Evolutionary conservation across 306 rosid genomes (phyloP).

Genomic region (Prunus fruticosa): DNA sequence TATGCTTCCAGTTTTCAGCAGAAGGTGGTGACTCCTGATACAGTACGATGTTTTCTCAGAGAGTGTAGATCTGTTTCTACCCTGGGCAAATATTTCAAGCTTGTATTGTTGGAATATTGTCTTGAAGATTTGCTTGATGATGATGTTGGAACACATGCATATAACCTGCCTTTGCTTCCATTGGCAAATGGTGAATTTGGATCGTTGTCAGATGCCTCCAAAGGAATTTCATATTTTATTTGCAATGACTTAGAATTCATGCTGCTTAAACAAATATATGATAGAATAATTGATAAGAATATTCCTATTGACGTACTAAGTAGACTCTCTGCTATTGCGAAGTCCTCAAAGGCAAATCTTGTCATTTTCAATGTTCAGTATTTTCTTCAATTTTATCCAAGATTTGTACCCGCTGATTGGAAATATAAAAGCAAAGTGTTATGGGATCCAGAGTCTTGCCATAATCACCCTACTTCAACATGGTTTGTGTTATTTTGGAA

Average conservation of each 20-base stretch:
- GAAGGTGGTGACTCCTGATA: slow-evolving; percentile 77
- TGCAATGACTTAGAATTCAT: slow-evolving; percentile 76
- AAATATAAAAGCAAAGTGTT: slow-evolving; percentile 69
- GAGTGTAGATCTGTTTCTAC: slow-evolving; percentile 41
- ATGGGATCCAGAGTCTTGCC: slow-evolving; percentile 72
- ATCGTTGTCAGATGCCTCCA: slow-evolving; percentile 54
- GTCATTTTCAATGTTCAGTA: slow-evolving; percentile 51
- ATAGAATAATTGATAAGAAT: slow-evolving; percentile 64
- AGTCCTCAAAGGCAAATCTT: slow-evolving; percentile 73
- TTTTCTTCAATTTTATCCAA: slow-evolving; percentile 65
- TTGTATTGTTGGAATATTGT: slow-evolving; percentile 87
- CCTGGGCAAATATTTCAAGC: slow-evolving; percentile 57
- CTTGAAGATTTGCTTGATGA: slow-evolving; percentile 88
- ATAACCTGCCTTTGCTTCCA: slow-evolving; percentile 76
- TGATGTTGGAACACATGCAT: slow-evolving; percentile 77
- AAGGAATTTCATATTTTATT: slow-evolving; percentile 68
- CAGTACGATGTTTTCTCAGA: slow-evolving; percentile 79
- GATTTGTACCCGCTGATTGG: slow-evolving; percentile 85
- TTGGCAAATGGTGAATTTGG: slow-evolving; percentile 89
- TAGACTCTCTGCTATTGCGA: slow-evolving; percentile 83
- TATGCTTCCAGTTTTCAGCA: slow-evolving; percentile 46
- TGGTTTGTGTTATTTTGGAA: slow-evolving; percentile 85
- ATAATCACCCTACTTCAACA: slow-evolving; percentile 65
- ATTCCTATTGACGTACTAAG: slow-evolving; percentile 52
- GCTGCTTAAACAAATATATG: slow-evolving; percentile 60